Evolutionary conservation across 2,329 filamentous ascomycete genomes (phyloP).

Genomic region (Calonectria fujianensis): DNA sequence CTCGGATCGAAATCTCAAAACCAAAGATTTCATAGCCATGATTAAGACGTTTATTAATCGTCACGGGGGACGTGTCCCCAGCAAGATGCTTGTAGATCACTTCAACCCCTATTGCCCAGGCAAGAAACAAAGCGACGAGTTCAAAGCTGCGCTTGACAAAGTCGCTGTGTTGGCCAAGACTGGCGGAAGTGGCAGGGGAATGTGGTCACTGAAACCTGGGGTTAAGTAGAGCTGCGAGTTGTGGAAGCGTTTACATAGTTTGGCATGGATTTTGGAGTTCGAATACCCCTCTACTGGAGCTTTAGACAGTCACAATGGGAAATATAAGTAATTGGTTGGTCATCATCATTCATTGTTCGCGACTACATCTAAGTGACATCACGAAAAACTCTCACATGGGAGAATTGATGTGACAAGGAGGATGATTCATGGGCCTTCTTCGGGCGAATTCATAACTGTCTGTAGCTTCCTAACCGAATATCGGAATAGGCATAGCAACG

Average conservation of each 20-base stretch:
- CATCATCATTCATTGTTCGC: conserved; percentile 42
- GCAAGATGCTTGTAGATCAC: conserved; percentile 91
- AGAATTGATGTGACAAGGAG: conserved; percentile 57
- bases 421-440: conserved; percentile 65
- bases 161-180: conserved; percentile 83
- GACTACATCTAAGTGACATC: conserved; percentile 39
- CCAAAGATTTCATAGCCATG: conserved; percentile 80
- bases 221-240: conserved; percentile 48
- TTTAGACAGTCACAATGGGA: conserved; percentile 4
- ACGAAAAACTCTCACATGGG: conserved; percentile 45
- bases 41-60: conserved; percentile 87
- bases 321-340: conserved; percentile 24
- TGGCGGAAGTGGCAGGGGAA: conserved; percentile 70
- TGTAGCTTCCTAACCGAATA: conserved; percentile 59
- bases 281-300: conserved; percentile 26
- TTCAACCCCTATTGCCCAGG: conserved; percentile 85
- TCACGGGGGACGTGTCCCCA: conserved; percentile 86
- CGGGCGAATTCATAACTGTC: conserved; percentile 66
- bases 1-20: conserved; percentile 64
- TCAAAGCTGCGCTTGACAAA: conserved; percentile 85
- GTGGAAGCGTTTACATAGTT: background rate
- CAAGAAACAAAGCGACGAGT: conserved; percentile 83
- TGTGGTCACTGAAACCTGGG: conserved; percentile 70
- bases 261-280: conserved; percentile 43
- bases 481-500: conserved; percentile 65